Evolutionary conservation across 805 yeast species (phyloP).

Genomic region (Starmerella stigmatis): DNA sequence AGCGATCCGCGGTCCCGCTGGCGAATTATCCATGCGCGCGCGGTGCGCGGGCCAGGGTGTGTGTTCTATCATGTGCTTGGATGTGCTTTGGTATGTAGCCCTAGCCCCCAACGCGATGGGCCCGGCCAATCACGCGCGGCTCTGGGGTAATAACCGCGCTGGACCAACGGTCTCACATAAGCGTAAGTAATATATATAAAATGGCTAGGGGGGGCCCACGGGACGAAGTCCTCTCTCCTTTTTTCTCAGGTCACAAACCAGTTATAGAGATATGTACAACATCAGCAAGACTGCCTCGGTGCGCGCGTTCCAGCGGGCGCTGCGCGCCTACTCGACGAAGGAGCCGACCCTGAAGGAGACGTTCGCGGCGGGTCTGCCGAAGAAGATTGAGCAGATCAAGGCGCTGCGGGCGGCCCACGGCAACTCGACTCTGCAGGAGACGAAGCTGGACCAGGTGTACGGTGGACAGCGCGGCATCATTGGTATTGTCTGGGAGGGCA

Average conservation of each 20-base stretch:
- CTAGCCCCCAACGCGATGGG: background rate
- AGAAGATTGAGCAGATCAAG: constrained; percentile 82
- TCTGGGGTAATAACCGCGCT: constrained; percentile 5
- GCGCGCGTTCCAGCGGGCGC: constrained; percentile 14
- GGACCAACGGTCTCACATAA: constrained; percentile 9
- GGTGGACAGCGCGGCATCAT: constrained; percentile 89
- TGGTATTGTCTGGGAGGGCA: constrained; percentile 82
- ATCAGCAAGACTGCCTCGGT: constrained; percentile 13
- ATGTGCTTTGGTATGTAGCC: constrained; percentile 2
- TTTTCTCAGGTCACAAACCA: background rate
- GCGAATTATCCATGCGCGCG: background rate
- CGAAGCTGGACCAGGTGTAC: constrained; percentile 66
- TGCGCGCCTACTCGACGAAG: constrained; percentile 26
- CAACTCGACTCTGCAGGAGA: constrained; percentile 61
- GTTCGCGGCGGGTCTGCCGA: constrained; percentile 86
- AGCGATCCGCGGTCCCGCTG: too few relatives aligned
- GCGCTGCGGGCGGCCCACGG: constrained; percentile 85
- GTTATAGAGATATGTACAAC: constrained; percentile 11
- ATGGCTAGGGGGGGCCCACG: background rate
- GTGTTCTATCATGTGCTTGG: constrained; percentile 5
- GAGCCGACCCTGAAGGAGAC: constrained; percentile 70
- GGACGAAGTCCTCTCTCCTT: too few relatives aligned
- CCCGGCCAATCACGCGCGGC: constrained; percentile 6
- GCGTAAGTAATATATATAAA: constrained; percentile 4
- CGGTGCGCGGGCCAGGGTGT: background rate